Evolutionary conservation across 169 alveolate species (phyloP).

Genomic region (Amoebophrya sp.): DNA sequence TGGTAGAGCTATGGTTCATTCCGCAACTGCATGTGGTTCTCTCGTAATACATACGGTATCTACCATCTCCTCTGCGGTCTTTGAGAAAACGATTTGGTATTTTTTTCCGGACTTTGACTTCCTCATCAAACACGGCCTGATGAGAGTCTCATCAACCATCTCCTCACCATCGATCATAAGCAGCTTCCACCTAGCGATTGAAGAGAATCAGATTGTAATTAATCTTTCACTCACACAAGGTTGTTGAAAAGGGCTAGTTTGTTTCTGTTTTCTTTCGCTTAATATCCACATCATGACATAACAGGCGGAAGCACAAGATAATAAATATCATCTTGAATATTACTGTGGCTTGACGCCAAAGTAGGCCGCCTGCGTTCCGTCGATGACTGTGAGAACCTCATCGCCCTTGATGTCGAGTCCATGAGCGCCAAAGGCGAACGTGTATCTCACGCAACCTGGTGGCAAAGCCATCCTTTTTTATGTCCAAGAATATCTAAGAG

Average conservation of each 20-base stretch:
- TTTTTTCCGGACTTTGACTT: background rate
- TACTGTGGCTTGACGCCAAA: background rate
- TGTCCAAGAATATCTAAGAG: background rate
- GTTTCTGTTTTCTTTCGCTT: too few relatives aligned
- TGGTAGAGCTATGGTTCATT: too few relatives aligned
- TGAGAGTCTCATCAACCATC: background rate
- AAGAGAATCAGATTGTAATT: too few relatives aligned
- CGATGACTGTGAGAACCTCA: background rate
- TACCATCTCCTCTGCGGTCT: background rate
- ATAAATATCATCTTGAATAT: too few relatives aligned
- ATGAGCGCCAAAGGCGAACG: background rate
- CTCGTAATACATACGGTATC: too few relatives aligned
- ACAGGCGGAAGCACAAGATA: too few relatives aligned
- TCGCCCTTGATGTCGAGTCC: background rate
- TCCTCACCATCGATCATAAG: background rate
- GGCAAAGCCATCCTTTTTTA: background rate
- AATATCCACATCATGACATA: too few relatives aligned
- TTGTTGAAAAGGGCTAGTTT: too few relatives aligned
- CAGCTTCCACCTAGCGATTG: too few relatives aligned
- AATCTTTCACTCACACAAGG: too few relatives aligned
- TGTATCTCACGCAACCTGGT: background rate
- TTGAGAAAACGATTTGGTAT: background rate
- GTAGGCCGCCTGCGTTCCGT: background rate
- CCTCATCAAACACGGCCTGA: background rate
- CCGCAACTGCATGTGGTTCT: too few relatives aligned